Conservation (phyloP, 768 basidiomycete species). For the Leucocoprinus leucothites region DNA sequence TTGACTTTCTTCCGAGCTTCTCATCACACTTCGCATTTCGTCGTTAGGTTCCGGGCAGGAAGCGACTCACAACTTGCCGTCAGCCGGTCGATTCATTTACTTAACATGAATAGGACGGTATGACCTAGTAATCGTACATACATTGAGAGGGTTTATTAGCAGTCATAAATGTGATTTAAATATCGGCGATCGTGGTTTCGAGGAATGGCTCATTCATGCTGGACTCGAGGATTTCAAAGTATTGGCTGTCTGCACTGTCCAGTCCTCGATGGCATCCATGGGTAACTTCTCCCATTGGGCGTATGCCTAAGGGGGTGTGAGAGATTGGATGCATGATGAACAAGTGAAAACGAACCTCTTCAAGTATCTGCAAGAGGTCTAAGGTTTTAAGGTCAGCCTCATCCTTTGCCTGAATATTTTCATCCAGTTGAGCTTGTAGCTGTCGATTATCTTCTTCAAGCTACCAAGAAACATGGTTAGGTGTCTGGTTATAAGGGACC, state of each 20-base stretch:
- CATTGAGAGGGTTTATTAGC: neutral
- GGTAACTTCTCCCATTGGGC: constrained; percentile 54
- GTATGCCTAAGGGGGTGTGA: constrained; percentile 25
- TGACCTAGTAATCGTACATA: neutral
- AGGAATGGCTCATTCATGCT: neutral
- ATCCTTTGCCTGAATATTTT: constrained; percentile 41
- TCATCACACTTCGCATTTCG: too few species aligned
- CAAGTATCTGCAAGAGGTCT: constrained; percentile 49
- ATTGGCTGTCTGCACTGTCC: constrained; percentile 50
- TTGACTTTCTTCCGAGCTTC: too few species aligned
- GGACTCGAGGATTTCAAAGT: constrained; percentile 28
- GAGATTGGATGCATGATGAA: neutral
- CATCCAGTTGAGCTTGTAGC: constrained; percentile 46
- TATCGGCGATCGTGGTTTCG: too few species aligned
- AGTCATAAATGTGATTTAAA: neutral
- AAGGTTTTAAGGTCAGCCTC: constrained; percentile 43
- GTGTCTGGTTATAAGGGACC: neutral
- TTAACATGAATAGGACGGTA: too few species aligned
- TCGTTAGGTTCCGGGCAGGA: too few species aligned
- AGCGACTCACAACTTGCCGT: too few species aligned
- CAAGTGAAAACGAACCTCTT: constrained; percentile 37
- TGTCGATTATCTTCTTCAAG: constrained; percentile 53
- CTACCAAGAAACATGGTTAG: constrained; percentile 29
- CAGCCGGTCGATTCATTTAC: too few species aligned
- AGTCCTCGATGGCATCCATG: constrained; percentile 58